Evolutionary conservation across 192 early-diverging fungal genomes (phyloP).

Genomic region (Backusella psychrophila): DNA sequence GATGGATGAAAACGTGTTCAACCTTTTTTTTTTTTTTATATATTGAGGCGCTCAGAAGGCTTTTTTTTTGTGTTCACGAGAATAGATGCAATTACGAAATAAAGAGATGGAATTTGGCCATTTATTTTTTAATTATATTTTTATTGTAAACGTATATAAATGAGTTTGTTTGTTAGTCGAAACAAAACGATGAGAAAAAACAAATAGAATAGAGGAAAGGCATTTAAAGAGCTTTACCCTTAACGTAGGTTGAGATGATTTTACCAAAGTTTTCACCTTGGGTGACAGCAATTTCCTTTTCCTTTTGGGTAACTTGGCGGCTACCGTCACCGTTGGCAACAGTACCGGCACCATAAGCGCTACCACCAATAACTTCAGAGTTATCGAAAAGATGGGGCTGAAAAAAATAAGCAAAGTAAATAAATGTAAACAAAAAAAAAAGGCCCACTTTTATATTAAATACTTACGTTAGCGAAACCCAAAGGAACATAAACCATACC

Average conservation of each 20-base stretch:
- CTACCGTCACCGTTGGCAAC: slow-evolving; percentile 61
- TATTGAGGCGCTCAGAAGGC: neutral
- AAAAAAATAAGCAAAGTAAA: neutral
- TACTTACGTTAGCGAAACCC: slow-evolving; percentile 44
- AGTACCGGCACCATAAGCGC: slow-evolving; percentile 24
- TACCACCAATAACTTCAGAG: slow-evolving; percentile 20
- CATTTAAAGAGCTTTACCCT: slow-evolving; percentile 1
- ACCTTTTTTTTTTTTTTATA: too few relatives aligned
- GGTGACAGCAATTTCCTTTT: slow-evolving; percentile 55
- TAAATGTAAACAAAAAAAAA: neutral
- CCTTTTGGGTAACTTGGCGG: slow-evolving; percentile 61
- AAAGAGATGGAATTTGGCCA: neutral
- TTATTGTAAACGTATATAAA: neutral
- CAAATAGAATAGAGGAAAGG: neutral
- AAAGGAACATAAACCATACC: slow-evolving; percentile 78
- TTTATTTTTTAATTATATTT: neutral
- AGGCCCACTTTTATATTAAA: neutral
- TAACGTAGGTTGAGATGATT: slow-evolving; percentile 32
- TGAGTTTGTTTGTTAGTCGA: neutral
- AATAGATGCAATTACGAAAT: neutral
- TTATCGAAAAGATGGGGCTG: slow-evolving; percentile 50
- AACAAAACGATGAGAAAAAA: neutral
- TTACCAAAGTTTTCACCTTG: slow-evolving; percentile 64
- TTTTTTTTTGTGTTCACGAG: neutral
- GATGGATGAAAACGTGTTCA: neutral